Conservation (phyloP, 2,329 filamentous ascomycete species). For the Mycosphaerelloides madeirae region DNA sequence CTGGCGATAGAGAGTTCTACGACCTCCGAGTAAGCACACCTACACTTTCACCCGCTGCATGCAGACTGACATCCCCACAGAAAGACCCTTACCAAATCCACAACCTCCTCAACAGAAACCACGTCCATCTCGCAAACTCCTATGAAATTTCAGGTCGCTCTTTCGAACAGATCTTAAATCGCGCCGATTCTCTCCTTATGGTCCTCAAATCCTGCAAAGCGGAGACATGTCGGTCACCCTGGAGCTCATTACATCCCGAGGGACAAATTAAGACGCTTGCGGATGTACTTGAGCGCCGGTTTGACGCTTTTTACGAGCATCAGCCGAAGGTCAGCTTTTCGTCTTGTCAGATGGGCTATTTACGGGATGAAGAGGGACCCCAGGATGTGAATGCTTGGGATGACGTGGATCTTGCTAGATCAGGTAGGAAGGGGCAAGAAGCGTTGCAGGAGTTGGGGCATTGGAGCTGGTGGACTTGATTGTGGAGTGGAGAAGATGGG, state of each 20-base stretch:
- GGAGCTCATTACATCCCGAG: slow-evolving; percentile 30
- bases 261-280: slow-evolving; percentile 24
- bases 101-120: slow-evolving; percentile 18
- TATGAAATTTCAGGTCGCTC: slow-evolving; percentile 18
- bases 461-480: slow-evolving; percentile 19
- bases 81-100: slow-evolving; percentile 22
- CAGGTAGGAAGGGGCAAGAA: slow-evolving; percentile 2
- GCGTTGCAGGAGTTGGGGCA: slow-evolving; percentile 11
- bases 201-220: slow-evolving; percentile 33
- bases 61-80: slow-evolving; percentile 3
- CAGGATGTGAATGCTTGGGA: slow-evolving; percentile 22
- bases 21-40: slow-evolving; percentile 34
- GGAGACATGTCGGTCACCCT: slow-evolving; percentile 28
- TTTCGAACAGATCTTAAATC: slow-evolving; percentile 19
- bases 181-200: slow-evolving; percentile 32
- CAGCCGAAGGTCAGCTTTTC: slow-evolving; percentile 47
- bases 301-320: slow-evolving; percentile 30
- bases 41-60: too few species aligned
- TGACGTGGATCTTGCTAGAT: not conserved
- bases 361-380: slow-evolving; percentile 53
- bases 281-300: slow-evolving; percentile 25
- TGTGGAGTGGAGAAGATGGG: too few species aligned
- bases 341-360: slow-evolving; percentile 54
- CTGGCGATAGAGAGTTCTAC: slow-evolving; percentile 62
- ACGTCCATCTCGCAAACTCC: slow-evolving; percentile 5